These are phyloP conservation scores for Kodamaea kakaduensis DNA, from an alignment of 805 yeast species.

Conservation along the genomic window DNA sequence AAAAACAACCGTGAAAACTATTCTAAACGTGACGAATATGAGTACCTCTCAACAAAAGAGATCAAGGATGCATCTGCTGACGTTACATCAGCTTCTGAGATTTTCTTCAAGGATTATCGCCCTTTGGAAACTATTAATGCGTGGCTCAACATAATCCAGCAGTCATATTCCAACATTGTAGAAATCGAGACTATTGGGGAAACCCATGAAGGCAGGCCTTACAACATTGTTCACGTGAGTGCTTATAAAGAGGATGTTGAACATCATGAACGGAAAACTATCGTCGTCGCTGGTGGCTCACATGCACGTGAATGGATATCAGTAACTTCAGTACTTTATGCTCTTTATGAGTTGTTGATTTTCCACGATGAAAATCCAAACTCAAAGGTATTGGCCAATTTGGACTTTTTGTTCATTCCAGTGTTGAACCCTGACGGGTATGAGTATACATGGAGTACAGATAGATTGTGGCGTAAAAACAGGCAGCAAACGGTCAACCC, in stretches of 20 bases:
- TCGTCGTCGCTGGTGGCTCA: slow-evolving; percentile 77
- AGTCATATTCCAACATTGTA: slow-evolving; percentile 63
- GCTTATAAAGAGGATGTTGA: slow-evolving; percentile 37
- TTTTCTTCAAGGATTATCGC: slow-evolving; percentile 69
- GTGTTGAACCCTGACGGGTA: slow-evolving; percentile 91
- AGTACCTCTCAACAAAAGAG: slow-evolving; percentile 10
- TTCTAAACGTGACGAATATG: not conserved
- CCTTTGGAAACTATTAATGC: slow-evolving; percentile 63
- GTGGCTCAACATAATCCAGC: slow-evolving; percentile 62
- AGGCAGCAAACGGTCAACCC: slow-evolving; percentile 67
- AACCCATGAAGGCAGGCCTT: slow-evolving; percentile 70
- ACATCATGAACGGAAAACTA: slow-evolving; percentile 47
- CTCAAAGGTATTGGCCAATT: slow-evolving; percentile 45
- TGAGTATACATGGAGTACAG: slow-evolving; percentile 72
- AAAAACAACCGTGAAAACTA: not conserved
- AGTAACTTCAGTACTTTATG: slow-evolving; percentile 62
- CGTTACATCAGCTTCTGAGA: slow-evolving; percentile 29
- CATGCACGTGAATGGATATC: slow-evolving; percentile 93
- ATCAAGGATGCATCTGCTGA: slow-evolving; percentile 13
- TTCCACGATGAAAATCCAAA: slow-evolving; percentile 29
- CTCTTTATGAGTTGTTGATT: slow-evolving; percentile 35
- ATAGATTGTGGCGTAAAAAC: slow-evolving; percentile 86
- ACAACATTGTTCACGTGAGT: slow-evolving; percentile 63
- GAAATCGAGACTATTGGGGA: slow-evolving; percentile 64
- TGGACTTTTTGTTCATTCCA: slow-evolving; percentile 77